phyloP scores from a whole-genome alignment of 1,284 basidiomycete genomes.

The Ceratobasidium sp. region DNA sequence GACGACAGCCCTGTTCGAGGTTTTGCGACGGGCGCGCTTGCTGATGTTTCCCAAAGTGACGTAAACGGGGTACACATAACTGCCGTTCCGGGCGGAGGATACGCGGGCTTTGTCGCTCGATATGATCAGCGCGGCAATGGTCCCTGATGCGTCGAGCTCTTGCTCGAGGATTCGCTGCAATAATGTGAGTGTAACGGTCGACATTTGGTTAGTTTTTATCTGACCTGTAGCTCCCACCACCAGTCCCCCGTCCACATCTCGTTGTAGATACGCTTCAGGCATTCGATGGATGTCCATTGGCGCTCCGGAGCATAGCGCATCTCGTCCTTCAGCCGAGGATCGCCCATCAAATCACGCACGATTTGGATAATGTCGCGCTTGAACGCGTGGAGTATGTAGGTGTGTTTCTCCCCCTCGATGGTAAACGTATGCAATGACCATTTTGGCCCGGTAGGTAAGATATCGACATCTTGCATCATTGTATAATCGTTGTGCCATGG shows the following conservation, averaged over 20 bases:
- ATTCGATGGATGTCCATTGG: not conserved
- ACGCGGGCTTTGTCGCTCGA: slow-evolving; percentile 31
- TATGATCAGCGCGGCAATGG: slow-evolving; percentile 23
- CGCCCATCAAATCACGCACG: not conserved
- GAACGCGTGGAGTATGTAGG: not conserved
- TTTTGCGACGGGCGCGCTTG: not conserved
- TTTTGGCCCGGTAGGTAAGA: not conserved
- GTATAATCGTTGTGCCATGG: not conserved
- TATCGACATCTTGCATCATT: not conserved
- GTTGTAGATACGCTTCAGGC: not conserved
- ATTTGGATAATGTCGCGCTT: not conserved
- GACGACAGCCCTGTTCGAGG: not conserved
- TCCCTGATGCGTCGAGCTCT: no score
- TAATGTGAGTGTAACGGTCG: no score
- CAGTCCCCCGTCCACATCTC: slow-evolving; percentile 16
- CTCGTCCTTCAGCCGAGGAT: not conserved
- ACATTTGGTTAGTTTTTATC: no score
- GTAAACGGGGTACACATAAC: slow-evolving; percentile 37
- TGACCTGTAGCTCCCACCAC: slow-evolving; percentile 13
- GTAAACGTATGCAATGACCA: no score
- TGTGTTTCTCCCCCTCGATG: not conserved
- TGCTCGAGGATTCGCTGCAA: no score
- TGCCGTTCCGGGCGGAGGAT: slow-evolving; percentile 19
- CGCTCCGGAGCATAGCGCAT: slow-evolving; percentile 19
- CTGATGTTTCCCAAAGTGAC: slow-evolving; percentile 13